A percentile compares a stretch with the other conserved stretches of the same genome.
phyloP scores from a whole-genome alignment of 495 filamentous ascomycete species.

The Penicillium crystallinum region DNA sequence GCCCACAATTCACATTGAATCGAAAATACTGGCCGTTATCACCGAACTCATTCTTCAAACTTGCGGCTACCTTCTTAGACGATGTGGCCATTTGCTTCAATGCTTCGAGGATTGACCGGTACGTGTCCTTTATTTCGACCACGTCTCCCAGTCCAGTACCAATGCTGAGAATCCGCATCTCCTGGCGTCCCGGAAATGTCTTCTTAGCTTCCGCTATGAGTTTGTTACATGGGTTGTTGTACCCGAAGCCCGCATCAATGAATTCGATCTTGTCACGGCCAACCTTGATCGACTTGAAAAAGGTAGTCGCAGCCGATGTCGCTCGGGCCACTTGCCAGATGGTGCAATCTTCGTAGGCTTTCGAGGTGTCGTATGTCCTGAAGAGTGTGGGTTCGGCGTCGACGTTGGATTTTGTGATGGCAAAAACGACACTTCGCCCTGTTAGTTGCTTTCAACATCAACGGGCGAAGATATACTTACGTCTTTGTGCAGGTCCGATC shows the following conservation, averaged over 20 bases:
- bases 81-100: background rate
- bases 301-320: slow-evolving; percentile 49
- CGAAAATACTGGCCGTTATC: slow-evolving; percentile 1
- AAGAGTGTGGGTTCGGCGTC: slow-evolving; percentile 17
- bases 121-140: background rate
- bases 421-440: slow-evolving; percentile 23
- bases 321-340: slow-evolving; percentile 51
- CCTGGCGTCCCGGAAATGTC: slow-evolving; percentile 8
- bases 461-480: slow-evolving; percentile 3
- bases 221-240: slow-evolving; percentile 28
- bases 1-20: slow-evolving; percentile 1
- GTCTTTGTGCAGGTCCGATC: slow-evolving; percentile 33
- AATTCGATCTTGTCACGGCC: slow-evolving; percentile 12
- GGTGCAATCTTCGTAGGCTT: slow-evolving; percentile 20
- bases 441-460: background rate
- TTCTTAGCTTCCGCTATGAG: slow-evolving; percentile 19
- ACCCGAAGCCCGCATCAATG: slow-evolving; percentile 22
- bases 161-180: slow-evolving; percentile 21
- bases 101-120: background rate
- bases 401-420: slow-evolving; percentile 25
- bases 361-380: slow-evolving; percentile 27
- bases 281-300: slow-evolving; percentile 37
- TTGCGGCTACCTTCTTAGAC: background rate
- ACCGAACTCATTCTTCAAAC: background rate
- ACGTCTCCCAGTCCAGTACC: slow-evolving; percentile 19